Evolutionary conservation across 192 early-diverging fungal species (phyloP).

Genomic region (Dissophora globulifera): DNA sequence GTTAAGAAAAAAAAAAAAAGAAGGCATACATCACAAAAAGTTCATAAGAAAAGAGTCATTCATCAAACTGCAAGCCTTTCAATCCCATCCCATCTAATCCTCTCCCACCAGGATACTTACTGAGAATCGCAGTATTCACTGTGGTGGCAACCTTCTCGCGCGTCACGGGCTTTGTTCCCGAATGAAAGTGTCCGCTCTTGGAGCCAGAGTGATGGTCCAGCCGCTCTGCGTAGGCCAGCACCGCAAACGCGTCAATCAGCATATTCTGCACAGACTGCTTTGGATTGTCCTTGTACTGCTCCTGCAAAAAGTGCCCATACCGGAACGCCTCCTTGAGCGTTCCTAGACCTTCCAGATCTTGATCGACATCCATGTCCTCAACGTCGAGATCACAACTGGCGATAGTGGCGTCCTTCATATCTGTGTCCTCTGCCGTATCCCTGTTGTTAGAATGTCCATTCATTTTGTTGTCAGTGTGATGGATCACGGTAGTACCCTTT

Average conservation of each 20-base stretch:
- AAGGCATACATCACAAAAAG: no score
- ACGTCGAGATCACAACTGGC: slow-evolving; percentile 1
- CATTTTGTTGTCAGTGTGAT: slow-evolving; percentile 3
- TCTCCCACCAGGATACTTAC: slow-evolving; percentile 37
- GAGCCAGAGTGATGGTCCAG: no score
- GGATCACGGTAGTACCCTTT: no score
- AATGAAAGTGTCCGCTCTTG: no score
- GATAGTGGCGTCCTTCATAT: slow-evolving; percentile 46
- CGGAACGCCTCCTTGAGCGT: slow-evolving; percentile 53
- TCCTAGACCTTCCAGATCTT: slow-evolving; percentile 34
- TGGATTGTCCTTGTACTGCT: slow-evolving; percentile 55
- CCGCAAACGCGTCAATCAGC: slow-evolving; percentile 70
- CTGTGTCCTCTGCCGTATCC: slow-evolving; percentile 46
- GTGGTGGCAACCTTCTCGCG: slow-evolving; percentile 70
- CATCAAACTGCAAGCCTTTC: no score
- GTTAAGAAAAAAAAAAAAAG: no score
- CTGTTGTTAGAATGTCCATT: slow-evolving; percentile 11
- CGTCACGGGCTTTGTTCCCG: slow-evolving; percentile 10
- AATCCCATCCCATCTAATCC: no score
- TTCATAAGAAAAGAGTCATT: no score
- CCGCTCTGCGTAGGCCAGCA: slow-evolving; percentile 75
- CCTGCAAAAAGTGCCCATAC: slow-evolving; percentile 66
- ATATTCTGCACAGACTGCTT: slow-evolving; percentile 27
- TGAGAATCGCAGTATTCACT: slow-evolving; percentile 76
- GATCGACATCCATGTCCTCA: slow-evolving; percentile 54